Evolutionary conservation across 805 yeast species (phyloP), one percentile per base, ranked within the genome.

Genomic region (Candida loeiensis): DNA sequence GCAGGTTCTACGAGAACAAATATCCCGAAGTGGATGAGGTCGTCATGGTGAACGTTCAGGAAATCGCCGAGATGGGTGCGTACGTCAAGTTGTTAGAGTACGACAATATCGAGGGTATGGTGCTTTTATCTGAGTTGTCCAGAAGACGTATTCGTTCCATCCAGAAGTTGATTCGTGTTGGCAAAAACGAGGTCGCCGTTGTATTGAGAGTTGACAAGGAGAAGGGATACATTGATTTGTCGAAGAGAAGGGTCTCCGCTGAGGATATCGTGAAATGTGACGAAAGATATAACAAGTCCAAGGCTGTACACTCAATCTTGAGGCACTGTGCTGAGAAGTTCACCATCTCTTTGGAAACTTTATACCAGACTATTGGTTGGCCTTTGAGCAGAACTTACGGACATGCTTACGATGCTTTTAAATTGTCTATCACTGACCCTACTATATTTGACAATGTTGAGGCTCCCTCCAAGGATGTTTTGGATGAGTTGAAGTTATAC

Each of bases 1-100:
- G 96, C 74, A 84, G 99, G 72, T 93, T 85, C 70, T 93, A 93
- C 65, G 99, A 91, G 69, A 93, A 90, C 79, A 91, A 90, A 68
- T 93, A 82, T 73, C 99, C 99, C 45, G 99, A 93, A 69, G 95
- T 93, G 58, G 99, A 93, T 54, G 99, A 93, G 64, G 95, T 93
- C 53, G 98, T 93, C 49, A 91, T 93, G 95, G 99, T 93, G 61
- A 93, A 93, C 67, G 99, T 93, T 53, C 95, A 86, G 66, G 95
- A 86, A 64, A 93, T 93, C 55, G 99, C 98, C 52, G 99, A 93
- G 66, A 93, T 93, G 99, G 99, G 99, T 45, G 99, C 99, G 11
- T 93, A 93, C 64, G 95, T 93, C 49, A 91, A 89, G 66, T 76
- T 93, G 50, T 76, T 93, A 49, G 99, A 93, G 69, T 93, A 93